Conservation (phyloP, 768 basidiomycete species). For the Mycena sanguinolenta region DNA sequence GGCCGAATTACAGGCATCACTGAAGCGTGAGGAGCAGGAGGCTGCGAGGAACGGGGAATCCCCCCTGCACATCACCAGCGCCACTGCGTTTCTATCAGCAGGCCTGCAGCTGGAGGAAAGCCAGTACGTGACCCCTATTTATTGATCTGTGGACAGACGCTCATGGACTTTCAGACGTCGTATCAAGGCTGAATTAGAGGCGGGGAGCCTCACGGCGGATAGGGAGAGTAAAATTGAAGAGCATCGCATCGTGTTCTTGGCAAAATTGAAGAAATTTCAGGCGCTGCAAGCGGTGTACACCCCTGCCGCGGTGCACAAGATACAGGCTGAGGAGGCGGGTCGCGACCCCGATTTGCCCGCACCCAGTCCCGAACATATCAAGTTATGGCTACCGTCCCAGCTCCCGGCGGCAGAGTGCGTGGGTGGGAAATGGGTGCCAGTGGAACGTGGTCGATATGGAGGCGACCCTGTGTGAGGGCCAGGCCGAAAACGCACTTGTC, state of each 20-base stretch:
- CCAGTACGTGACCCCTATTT: constrained; percentile 6
- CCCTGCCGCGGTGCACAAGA: neutral
- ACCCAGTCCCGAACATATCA: neutral
- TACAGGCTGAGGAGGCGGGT: neutral
- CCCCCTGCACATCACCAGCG: constrained; percentile 3
- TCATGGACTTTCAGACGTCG: neutral
- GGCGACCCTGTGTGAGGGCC: neutral
- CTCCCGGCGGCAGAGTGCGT: neutral
- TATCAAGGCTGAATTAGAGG: neutral
- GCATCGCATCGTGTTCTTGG: neutral
- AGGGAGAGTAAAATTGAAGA: constrained; percentile 7
- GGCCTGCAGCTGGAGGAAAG: constrained; percentile 17
- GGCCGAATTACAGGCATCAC: constrained; percentile 6
- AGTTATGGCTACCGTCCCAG: neutral
- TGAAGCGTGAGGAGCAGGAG: constrained; percentile 12
- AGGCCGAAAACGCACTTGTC: neutral
- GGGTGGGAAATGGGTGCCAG: constrained; percentile 1
- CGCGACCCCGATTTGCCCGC: neutral
- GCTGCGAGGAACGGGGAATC: neutral
- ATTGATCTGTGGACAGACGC: too few relatives aligned
- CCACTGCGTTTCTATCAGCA: constrained; percentile 18
- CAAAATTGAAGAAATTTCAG: neutral
- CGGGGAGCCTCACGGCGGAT: neutral
- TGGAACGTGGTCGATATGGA: neutral
- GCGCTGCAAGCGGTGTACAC: constrained; percentile 6